phyloP scores from a whole-genome alignment of 345 rosid species.

The Murraya paniculata region DNA sequence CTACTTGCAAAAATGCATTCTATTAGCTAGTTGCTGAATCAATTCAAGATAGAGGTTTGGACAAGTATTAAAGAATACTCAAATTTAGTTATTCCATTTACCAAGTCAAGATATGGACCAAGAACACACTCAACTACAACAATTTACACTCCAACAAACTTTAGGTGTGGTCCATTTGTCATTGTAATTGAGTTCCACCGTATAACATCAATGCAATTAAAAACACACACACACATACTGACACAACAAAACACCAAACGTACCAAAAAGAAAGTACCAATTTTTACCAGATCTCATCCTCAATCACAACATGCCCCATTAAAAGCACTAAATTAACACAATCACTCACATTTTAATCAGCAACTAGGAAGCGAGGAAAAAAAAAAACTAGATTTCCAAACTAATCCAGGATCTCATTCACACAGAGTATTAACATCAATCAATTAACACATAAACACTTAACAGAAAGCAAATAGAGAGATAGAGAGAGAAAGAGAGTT shows the following conservation, averaged over 20 bases:
- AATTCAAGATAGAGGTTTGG: not conserved
- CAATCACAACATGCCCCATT: not conserved
- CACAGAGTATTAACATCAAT: not conserved
- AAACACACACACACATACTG: not conserved
- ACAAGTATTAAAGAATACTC: not conserved
- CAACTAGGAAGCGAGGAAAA: no score
- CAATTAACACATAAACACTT: not conserved
- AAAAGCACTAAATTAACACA: not conserved
- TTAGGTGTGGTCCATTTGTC: not conserved
- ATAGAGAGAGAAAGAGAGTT: not conserved
- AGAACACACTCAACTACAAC: not conserved
- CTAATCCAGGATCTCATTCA: not conserved
- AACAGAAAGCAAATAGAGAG: not conserved
- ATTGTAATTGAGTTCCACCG: not conserved
- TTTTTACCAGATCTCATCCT: conserved; percentile 24
- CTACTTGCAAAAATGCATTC: not conserved
- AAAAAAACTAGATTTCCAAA: not conserved
- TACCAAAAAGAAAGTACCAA: not conserved
- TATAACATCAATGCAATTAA: not conserved
- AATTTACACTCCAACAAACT: conserved; percentile 2
- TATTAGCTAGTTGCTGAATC: not conserved
- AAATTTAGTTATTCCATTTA: not conserved
- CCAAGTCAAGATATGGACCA: not conserved
- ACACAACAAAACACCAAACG: not conserved
- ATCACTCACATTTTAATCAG: not conserved